A percentile compares a stretch with the other conserved stretches of the same genome.
These are phyloP conservation scores for Lipomyces yarrowii DNA, from an alignment of 1,139 yeast species.

Conservation along the genomic window DNA sequence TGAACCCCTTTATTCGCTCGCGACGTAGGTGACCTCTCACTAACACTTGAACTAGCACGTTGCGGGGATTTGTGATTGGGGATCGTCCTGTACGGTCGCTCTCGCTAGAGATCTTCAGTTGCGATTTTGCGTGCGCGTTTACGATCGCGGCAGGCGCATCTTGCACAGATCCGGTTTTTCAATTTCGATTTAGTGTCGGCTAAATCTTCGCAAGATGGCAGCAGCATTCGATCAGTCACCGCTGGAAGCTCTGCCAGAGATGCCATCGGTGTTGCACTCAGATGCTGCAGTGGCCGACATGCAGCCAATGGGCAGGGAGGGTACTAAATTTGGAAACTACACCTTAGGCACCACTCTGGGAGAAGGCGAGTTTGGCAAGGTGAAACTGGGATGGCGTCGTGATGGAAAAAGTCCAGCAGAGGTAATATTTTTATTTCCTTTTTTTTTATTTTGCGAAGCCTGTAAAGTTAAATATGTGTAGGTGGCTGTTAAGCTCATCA, in stretches of 20 bases:
- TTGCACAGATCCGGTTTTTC: neutral
- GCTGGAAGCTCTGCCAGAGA: neutral
- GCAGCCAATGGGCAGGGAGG: slow-evolving; percentile 26
- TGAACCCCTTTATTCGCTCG: neutral
- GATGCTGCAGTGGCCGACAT: slow-evolving; percentile 21
- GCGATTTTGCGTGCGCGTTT: neutral
- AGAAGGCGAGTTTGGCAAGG: slow-evolving; percentile 97
- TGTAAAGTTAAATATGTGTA: slow-evolving; percentile 43
- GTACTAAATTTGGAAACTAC: slow-evolving; percentile 73
- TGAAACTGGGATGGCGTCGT: slow-evolving; percentile 93
- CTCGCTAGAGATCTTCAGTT: neutral
- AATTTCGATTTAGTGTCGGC: neutral
- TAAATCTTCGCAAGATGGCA: neutral
- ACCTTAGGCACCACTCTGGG: slow-evolving; percentile 93
- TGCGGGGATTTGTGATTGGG: neutral
- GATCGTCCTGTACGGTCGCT: neutral
- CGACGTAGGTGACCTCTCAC: neutral
- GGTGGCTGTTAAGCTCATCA: slow-evolving; percentile 90
- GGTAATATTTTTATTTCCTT: slow-evolving; percentile 15
- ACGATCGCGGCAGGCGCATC: neutral
- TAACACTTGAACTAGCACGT: neutral
- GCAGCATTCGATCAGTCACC: neutral
- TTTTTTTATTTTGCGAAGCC: neutral
- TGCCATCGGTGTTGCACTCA: neutral
- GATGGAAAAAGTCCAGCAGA: slow-evolving; percentile 52